Base-by-base conservation (phyloP, 176 grass and related monocot species). In the Coix lacrymajobi region DNA sequence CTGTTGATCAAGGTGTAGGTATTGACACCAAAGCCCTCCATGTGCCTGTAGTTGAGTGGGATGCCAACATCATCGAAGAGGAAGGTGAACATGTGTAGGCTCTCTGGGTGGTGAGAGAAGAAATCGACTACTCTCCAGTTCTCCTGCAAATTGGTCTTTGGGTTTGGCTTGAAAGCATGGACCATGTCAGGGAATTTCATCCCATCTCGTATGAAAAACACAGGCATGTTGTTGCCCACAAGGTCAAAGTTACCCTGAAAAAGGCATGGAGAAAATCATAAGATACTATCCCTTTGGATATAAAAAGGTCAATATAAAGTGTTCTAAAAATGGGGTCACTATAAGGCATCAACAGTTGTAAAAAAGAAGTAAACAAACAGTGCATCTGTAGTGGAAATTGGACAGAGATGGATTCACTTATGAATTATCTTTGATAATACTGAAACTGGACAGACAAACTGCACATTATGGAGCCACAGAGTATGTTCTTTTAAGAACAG, bases 161-260 rank as follows among this genome's bases (percentile, higher is more conserved):
- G 94, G 25, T 89, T 97, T 44, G 94, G 94, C 81, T 97, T 97
- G 71, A 97, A 92, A 69, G 94, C 89, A 89, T 97, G 94, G 45
- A 94, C 94, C 94, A 97, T 97, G 58, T 97, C 91, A 84, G 94
- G 94, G 73, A 97, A 93, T 64, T 97, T 97, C 89, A 97, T 97
- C 63, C 94, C 94, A 90, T 97, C 94, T 32, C 94, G 89, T 79
- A 97, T 86, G 57, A 97, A 97, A 75, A 97, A 97, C 60, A 97
- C 94, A n/a, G 91, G 94, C 91, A 94, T 93, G 62, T 97, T 97
- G 78, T 97, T 94, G 45, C 94, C 94, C 66, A 94, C 94, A 85
- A 97, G 81, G 88, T 94, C 94, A 57, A 97, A 97, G 54, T 94
- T 97, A 87, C 91, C 94, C 94, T 97, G 88, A 85, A 75, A 83